phyloP scores from a whole-genome alignment of 2,329 filamentous ascomycete genomes.

The Ilyonectria destructans region DNA sequence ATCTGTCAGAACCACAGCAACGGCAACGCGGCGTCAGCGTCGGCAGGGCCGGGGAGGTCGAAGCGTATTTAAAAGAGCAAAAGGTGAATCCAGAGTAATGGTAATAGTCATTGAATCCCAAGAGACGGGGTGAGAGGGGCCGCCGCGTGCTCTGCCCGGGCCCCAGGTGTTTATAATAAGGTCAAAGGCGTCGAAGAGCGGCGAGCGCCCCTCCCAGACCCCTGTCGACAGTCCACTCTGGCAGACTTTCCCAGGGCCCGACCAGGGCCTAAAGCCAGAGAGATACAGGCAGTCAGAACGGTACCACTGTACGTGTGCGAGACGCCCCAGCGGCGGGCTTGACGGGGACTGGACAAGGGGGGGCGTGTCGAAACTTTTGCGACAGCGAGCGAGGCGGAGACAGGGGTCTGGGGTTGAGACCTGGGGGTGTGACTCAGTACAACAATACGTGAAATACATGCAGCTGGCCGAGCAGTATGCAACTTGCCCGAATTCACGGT shows the following conservation, averaged over 20 bases:
- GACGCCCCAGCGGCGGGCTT: conserved; percentile 33
- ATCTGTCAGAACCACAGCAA: conserved; percentile 25
- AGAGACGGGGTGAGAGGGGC: conserved; percentile 41
- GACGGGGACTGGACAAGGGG: conserved; percentile 27
- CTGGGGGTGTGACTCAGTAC: conserved; percentile 31
- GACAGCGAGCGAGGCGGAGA: conserved; percentile 21
- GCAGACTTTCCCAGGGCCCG: conserved; percentile 31
- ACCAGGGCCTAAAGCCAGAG: conserved; percentile 24
- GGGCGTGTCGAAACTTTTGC: conserved; percentile 34
- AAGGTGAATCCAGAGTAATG: conserved; percentile 45
- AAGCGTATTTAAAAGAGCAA: conserved; percentile 44
- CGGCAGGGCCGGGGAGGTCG: conserved; percentile 31
- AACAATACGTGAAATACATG: conserved; percentile 39
- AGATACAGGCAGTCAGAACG: conserved; percentile 31
- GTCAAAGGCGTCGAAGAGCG: conserved; percentile 35
- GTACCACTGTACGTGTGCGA: conserved; percentile 20
- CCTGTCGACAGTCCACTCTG: conserved; percentile 45
- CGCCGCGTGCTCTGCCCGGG: conserved; percentile 36
- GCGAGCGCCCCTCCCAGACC: conserved; percentile 36
- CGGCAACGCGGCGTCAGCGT: conserved; percentile 23
- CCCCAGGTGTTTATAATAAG: conserved; percentile 48
- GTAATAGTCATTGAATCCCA: conserved; percentile 44
- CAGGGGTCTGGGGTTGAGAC: conserved; percentile 43
- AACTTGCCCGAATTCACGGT: conserved; percentile 26
- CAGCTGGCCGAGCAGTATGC: conserved; percentile 32